Percentiles rank a stretch among this genome's conserved stretches.
phyloP scores from a whole-genome alignment of 805 yeast genomes.

The Clavispora santaluciae region DNA sequence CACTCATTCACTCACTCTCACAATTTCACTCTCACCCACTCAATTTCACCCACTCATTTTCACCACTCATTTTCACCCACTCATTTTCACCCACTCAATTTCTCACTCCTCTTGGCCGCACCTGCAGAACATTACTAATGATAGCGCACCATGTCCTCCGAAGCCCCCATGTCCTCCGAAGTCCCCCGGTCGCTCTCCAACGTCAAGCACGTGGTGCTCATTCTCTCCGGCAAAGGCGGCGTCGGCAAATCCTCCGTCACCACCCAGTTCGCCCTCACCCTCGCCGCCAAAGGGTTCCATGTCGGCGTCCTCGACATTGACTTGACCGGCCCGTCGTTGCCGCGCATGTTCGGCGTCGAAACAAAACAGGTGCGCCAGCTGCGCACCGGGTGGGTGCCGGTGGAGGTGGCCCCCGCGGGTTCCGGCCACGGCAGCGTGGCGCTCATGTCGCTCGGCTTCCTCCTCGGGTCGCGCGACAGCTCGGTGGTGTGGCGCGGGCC shows the following conservation, averaged over 20 bases:
- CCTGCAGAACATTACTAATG: constrained; percentile 1
- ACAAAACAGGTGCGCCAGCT: constrained; percentile 74
- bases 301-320: constrained; percentile 97
- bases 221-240: constrained; percentile 94
- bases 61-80: no score
- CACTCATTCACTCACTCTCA: no score
- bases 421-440: constrained; percentile 35
- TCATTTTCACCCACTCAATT: no score
- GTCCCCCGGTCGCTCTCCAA: constrained; percentile 35
- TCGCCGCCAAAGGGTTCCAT: constrained; percentile 62
- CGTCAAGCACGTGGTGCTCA: constrained; percentile 73
- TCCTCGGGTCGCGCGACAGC: constrained; percentile 77
- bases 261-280: constrained; percentile 83
- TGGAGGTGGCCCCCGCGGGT: constrained; percentile 30
- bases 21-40: no score
- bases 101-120: no score
- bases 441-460: constrained; percentile 85
- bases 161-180: no score
- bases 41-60: no score
- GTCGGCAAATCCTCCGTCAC: constrained; percentile 97
- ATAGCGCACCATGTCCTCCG: neutral
- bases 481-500: constrained; percentile 99
- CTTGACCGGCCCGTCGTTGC: constrained; percentile 93
- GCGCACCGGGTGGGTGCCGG: constrained; percentile 90
- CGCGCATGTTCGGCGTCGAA: constrained; percentile 94